These are phyloP conservation scores for Pichia insulana DNA, from an alignment of 805 yeast genomes.

Conservation along the genomic window DNA sequence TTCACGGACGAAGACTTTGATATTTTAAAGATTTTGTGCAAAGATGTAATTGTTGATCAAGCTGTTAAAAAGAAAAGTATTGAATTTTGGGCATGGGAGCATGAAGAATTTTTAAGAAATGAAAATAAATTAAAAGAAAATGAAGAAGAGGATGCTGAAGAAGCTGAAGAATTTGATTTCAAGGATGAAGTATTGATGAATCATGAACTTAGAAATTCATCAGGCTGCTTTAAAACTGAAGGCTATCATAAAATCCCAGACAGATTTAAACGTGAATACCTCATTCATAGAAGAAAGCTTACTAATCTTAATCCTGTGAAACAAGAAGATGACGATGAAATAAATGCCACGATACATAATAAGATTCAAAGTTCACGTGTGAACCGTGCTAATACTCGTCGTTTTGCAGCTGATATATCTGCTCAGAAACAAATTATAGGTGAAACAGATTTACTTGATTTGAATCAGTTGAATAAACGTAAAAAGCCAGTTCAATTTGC, in stretches of 20 bases:
- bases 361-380: constrained; percentile 67
- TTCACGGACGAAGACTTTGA: constrained; percentile 70
- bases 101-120: constrained; percentile 23
- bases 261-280: constrained; percentile 58
- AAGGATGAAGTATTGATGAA: constrained; percentile 22
- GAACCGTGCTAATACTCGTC: constrained; percentile 77
- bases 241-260: constrained; percentile 73
- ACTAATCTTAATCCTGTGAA: constrained; percentile 63
- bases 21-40: constrained; percentile 40
- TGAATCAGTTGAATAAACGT: constrained; percentile 82
- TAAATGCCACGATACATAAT: constrained; percentile 18
- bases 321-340: constrained; percentile 42
- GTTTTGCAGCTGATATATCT: constrained; percentile 82
- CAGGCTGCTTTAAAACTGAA: constrained; percentile 62
- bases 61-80: constrained; percentile 23
- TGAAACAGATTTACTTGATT: constrained; percentile 70
- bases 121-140: constrained; percentile 20
- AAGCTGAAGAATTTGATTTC: constrained; percentile 21
- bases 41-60: constrained; percentile 14
- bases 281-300: constrained; percentile 71
- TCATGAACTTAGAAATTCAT: constrained; percentile 29
- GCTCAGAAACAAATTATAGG: constrained; percentile 73
- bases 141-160: constrained; percentile 19
- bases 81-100: constrained; percentile 64
- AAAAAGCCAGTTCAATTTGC: constrained; percentile 96